Conservation (phyloP, 2,329 filamentous ascomycete species). For the Fusarium sp. region DNA sequence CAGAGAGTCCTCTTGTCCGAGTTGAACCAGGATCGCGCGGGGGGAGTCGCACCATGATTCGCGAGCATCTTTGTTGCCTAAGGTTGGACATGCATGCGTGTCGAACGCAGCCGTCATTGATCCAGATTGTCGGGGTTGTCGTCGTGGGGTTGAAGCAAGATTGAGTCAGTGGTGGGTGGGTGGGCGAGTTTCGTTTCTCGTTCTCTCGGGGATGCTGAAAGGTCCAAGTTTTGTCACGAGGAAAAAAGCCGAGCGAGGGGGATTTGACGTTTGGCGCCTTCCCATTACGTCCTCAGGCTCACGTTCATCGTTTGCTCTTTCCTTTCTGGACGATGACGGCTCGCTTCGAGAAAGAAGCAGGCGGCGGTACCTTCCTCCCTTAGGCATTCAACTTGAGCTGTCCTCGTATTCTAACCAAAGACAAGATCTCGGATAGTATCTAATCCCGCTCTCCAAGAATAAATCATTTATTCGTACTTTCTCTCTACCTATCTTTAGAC, state of each 20-base stretch:
- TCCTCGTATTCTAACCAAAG: neutral
- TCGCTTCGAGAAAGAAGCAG: neutral
- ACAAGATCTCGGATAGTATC: neutral
- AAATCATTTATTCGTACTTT: neutral
- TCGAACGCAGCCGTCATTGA: constrained; percentile 16
- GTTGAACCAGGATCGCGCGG: constrained; percentile 13
- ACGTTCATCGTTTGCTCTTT: neutral
- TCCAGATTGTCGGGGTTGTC: constrained; percentile 17
- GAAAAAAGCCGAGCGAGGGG: neutral
- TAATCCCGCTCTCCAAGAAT: neutral
- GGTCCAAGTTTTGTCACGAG: constrained; percentile 16
- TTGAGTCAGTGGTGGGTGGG: neutral
- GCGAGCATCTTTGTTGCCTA: constrained; percentile 20
- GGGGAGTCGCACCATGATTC: constrained; percentile 24
- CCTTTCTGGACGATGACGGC: neutral
- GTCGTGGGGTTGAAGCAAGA: neutral
- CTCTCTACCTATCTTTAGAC: neutral
- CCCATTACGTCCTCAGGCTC: neutral
- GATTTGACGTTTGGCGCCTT: neutral
- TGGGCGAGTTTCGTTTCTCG: neutral
- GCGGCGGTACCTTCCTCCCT: neutral
- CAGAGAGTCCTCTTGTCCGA: constrained; percentile 12
- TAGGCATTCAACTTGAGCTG: neutral
- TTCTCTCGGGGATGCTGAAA: neutral
- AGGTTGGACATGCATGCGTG: constrained; percentile 8